Conservation (phyloP, 2,329 filamentous ascomycete genomes). For the Torrubiellomyces zombiae region DNA sequence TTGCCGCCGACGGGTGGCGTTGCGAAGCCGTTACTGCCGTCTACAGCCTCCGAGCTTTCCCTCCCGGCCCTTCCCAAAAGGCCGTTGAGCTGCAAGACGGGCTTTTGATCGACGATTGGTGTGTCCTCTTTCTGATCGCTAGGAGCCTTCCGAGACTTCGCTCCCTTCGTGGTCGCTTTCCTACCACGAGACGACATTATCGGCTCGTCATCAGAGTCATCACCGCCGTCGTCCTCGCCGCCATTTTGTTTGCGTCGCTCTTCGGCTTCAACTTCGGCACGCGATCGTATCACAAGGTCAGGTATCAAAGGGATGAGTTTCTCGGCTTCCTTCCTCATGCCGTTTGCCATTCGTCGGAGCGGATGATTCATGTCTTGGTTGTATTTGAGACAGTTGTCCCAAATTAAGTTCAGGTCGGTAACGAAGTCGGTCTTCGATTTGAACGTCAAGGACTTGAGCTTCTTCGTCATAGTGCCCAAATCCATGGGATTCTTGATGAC, state of each 20-base stretch:
- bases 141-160: conserved; percentile 58
- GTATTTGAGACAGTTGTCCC: conserved; percentile 92
- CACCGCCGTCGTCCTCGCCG: conserved; percentile 62
- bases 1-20: conserved; percentile 66
- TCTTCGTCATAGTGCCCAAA: conserved; percentile 94
- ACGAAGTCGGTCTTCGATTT: conserved; percentile 93
- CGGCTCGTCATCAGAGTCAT: conserved; percentile 92
- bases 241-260: conserved; percentile 75
- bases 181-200: conserved; percentile 95
- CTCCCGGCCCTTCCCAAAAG: conserved; percentile 38
- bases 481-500: conserved; percentile 97
- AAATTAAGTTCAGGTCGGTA: conserved; percentile 82
- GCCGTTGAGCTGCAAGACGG: conserved; percentile 49
- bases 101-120: conserved; percentile 59
- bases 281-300: conserved; percentile 75
- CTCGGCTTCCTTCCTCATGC: conserved; percentile 95
- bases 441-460: conserved; percentile 64
- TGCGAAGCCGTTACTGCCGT: conserved; percentile 71
- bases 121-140: conserved; percentile 64
- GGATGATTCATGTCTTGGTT: conserved; percentile 82
- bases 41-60: conserved; percentile 62
- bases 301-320: conserved; percentile 92
- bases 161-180: conserved; percentile 62
- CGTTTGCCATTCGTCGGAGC: conserved; percentile 78
- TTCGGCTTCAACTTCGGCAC: conserved; percentile 85